A percentile compares a stretch with the other conserved stretches of the same genome.
Conservation (phyloP, 768 basidiomycete genomes). For the Mycena galopus region DNA sequence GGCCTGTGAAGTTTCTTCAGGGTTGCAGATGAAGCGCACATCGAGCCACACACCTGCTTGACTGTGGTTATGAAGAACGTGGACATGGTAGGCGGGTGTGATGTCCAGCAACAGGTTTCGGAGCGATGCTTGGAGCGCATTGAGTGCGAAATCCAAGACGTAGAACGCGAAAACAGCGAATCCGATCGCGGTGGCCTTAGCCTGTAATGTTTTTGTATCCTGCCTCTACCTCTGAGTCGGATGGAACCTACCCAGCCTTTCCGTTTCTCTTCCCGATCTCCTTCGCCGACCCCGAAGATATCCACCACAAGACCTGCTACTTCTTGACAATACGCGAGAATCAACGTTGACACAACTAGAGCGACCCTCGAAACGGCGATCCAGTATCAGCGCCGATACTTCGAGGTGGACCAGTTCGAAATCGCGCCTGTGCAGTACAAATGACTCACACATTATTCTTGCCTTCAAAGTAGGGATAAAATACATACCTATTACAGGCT, state of each 20-base stretch:
- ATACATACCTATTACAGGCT: slow-evolving; percentile 91
- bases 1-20: slow-evolving; percentile 59
- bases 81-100: slow-evolving; percentile 83
- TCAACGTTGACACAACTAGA: slow-evolving; percentile 81
- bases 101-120: slow-evolving; percentile 95
- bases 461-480: slow-evolving; percentile 10
- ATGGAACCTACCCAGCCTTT: slow-evolving; percentile 64
- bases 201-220: slow-evolving; percentile 52
- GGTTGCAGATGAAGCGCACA: background rate
- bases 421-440: slow-evolving; percentile 76
- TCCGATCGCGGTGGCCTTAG: slow-evolving; percentile 78
- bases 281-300: slow-evolving; percentile 77
- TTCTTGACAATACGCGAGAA: slow-evolving; percentile 85
- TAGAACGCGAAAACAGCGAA: slow-evolving; percentile 94
- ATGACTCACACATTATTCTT: slow-evolving; percentile 12
- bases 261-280: slow-evolving; percentile 89
- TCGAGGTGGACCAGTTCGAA: slow-evolving; percentile 93
- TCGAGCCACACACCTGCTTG: slow-evolving; percentile 63
- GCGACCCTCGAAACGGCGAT: slow-evolving; percentile 88
- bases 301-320: slow-evolving; percentile 84
- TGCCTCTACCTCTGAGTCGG: background rate
- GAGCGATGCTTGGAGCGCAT: slow-evolving; percentile 93
- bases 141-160: slow-evolving; percentile 95
- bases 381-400: slow-evolving; percentile 94
- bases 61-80: slow-evolving; percentile 92